Evolutionary conservation across 345 rosid species (phyloP).

Genomic region (Brassica juncea): DNA sequence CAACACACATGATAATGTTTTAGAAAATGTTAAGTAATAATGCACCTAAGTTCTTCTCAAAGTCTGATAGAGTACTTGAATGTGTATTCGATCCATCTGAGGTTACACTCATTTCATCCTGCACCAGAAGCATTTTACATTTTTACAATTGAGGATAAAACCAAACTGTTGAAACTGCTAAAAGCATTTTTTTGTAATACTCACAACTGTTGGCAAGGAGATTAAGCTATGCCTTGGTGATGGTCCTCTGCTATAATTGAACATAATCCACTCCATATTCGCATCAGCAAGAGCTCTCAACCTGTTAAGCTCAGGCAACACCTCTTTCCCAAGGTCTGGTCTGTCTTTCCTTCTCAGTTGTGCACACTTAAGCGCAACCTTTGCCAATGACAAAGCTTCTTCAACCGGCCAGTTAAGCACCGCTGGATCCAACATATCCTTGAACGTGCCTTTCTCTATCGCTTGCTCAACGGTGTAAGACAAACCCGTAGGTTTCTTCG

Average conservation of each 20-base stretch:
- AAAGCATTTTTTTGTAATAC: constrained; percentile 25
- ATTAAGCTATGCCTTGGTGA: constrained; percentile 41
- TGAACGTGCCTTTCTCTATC: constrained; percentile 57
- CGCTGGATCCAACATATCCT: constrained; percentile 63
- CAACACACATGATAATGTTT: constrained; percentile 6
- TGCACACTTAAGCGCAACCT: constrained; percentile 68
- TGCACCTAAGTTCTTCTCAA: constrained; percentile 32
- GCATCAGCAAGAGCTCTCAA: constrained; percentile 66
- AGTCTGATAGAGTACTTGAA: constrained; percentile 34
- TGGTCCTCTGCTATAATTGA: constrained; percentile 29
- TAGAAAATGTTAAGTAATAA: background rate
- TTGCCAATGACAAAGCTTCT: constrained; percentile 60
- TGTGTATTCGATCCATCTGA: constrained; percentile 38
- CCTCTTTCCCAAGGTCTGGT: constrained; percentile 76
- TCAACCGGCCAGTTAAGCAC: constrained; percentile 82
- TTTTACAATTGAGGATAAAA: background rate
- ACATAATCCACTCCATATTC: constrained; percentile 39
- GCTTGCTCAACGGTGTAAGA: constrained; percentile 55
- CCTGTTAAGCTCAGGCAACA: constrained; percentile 62
- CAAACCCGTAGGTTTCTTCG: constrained; percentile 73
- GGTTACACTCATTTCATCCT: constrained; percentile 53
- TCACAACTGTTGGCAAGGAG: constrained; percentile 45
- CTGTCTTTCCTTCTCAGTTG: constrained; percentile 85
- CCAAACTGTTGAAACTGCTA: background rate
- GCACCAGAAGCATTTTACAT: constrained; percentile 24